A percentile compares a stretch with the other conserved stretches of the same genome.
Conservation (phyloP, 23 red algal species). For the Gracilariopsis chorda region DNA sequence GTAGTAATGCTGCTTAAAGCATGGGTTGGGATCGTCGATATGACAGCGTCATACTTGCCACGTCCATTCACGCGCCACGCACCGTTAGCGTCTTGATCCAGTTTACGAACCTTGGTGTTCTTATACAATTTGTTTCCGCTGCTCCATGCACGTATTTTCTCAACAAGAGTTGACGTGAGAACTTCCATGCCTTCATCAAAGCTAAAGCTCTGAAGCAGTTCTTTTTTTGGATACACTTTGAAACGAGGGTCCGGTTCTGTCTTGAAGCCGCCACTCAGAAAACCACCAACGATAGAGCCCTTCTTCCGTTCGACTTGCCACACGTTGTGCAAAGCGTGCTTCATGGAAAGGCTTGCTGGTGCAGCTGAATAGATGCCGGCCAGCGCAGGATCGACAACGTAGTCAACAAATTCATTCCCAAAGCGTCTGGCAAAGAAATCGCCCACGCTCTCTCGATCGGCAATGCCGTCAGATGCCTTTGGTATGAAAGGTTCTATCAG, state of each 20-base stretch:
- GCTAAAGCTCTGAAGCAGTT: slow-evolving; percentile 49
- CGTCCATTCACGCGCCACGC: slow-evolving; percentile 48
- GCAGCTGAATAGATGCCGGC: slow-evolving; percentile 61
- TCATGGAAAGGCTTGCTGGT: slow-evolving; percentile 27
- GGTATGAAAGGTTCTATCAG: slow-evolving; percentile 38
- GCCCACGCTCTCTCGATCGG: slow-evolving; percentile 44
- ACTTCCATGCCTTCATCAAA: slow-evolving; percentile 59
- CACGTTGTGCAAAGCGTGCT: slow-evolving; percentile 41
- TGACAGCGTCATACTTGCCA: slow-evolving; percentile 63
- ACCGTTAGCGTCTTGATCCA: slow-evolving; percentile 13
- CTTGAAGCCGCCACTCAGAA: slow-evolving; percentile 31
- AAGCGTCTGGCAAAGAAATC: slow-evolving; percentile 60
- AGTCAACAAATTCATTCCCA: slow-evolving; percentile 63
- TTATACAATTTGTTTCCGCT: not conserved
- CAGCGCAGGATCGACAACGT: slow-evolving; percentile 51
- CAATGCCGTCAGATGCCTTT: not conserved
- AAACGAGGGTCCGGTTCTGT: slow-evolving; percentile 6
- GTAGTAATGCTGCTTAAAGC: not conserved
- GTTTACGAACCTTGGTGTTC: not conserved
- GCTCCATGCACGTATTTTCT: not conserved
- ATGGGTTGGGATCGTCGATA: slow-evolving; percentile 56
- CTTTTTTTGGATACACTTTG: not conserved
- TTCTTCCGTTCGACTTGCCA: slow-evolving; percentile 30
- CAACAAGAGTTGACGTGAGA: slow-evolving; percentile 22
- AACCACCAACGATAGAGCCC: slow-evolving; percentile 49